These are phyloP conservation scores for Alternaria atra DNA, from an alignment of 2,329 filamentous ascomycete genomes.

Conservation along the genomic window DNA sequence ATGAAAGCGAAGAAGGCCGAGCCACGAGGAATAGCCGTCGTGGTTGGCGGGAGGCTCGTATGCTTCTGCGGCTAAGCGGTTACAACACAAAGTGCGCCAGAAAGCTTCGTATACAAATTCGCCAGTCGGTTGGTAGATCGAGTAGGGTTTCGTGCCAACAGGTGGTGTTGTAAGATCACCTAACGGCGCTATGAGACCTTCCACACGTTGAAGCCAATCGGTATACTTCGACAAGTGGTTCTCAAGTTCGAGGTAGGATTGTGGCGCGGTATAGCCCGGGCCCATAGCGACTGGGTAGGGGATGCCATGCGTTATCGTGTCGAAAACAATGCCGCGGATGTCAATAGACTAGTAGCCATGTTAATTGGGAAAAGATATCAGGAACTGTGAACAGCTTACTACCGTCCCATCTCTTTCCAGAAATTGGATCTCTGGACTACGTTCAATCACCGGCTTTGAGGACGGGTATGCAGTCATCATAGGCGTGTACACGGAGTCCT, in stretches of 20 bases:
- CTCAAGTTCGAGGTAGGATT: rapidly evolving
- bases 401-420: background rate
- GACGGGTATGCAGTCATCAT: background rate
- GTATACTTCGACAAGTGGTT: background rate
- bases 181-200: background rate
- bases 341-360: background rate
- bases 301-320: background rate
- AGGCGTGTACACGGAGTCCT: background rate
- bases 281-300: background rate
- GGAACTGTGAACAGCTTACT: background rate
- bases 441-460: rapidly evolving
- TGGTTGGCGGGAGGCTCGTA: background rate
- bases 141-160: background rate
- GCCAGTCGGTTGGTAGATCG: background rate
- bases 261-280: background rate
- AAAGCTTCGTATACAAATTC: background rate
- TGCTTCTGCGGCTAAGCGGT: background rate
- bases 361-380: background rate
- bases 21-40: background rate
- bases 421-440: background rate
- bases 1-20: background rate
- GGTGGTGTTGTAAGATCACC: background rate
- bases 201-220: background rate
- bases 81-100: background rate
- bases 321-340: background rate